A percentile compares a stretch with the other conserved stretches of the same genome.
phyloP scores from a whole-genome alignment of 768 basidiomycete species.

The Lactifluus piperatus region DNA sequence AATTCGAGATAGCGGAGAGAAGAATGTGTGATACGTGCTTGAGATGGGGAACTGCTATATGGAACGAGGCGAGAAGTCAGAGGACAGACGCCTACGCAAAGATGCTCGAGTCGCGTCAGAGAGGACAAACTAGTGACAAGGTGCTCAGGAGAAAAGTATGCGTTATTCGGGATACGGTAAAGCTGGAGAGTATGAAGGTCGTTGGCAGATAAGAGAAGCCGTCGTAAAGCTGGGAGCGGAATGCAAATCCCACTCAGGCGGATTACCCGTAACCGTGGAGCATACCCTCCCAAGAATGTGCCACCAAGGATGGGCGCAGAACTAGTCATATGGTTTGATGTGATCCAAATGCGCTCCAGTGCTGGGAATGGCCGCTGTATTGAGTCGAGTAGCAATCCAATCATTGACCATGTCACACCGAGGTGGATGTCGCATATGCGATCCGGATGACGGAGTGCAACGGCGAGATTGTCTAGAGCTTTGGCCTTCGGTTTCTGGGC shows the following conservation, averaged over 20 bases:
- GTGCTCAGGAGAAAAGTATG: background rate
- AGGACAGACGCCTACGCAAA: background rate
- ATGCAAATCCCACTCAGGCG: background rate
- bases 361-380: conserved; percentile 22
- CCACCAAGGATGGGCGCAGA: conserved; percentile 25
- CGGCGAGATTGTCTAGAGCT: background rate
- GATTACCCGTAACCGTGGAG: background rate
- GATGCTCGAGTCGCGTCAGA: background rate
- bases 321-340: conserved; percentile 27
- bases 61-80: background rate
- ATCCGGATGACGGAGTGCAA: background rate
- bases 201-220: background rate
- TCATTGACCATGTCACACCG: background rate
- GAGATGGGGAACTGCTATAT: background rate
- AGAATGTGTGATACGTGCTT: background rate
- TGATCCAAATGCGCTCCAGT: conserved; percentile 13
- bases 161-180: background rate
- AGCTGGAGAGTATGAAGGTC: background rate
- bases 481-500: background rate
- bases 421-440: background rate
- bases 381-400: conserved; percentile 23
- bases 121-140: background rate
- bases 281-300: background rate
- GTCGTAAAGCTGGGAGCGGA: background rate
- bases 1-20: background rate